Evolutionary conservation across 805 yeast species (phyloP).

Genomic region (Debaryomyces hansenii): DNA sequence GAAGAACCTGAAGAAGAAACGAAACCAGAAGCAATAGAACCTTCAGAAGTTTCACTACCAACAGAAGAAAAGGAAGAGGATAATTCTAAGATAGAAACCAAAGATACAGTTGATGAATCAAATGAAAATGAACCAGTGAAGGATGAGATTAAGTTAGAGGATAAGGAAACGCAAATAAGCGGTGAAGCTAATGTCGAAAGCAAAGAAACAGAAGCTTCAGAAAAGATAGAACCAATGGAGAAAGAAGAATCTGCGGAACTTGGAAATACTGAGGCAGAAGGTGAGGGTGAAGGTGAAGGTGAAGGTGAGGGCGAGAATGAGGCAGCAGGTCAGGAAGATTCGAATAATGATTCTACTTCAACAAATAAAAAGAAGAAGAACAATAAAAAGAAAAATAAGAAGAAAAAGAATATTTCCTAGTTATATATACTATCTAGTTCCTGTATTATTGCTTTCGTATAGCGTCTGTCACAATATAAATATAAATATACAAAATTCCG

Average conservation of each 20-base stretch:
- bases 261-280: background rate
- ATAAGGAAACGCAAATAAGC: background rate
- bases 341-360: slow-evolving; percentile 2
- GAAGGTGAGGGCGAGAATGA: slow-evolving; percentile 7
- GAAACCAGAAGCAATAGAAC: background rate
- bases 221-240: background rate
- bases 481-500: no score
- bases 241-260: background rate
- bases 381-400: slow-evolving; percentile 33
- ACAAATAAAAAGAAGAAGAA: slow-evolving; percentile 29
- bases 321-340: slow-evolving; percentile 7
- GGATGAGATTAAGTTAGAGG: background rate
- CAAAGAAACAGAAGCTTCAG: background rate
- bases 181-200: background rate
- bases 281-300: slow-evolving; percentile 1
- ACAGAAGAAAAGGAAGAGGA: no score
- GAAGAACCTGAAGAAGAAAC: slow-evolving; percentile 1
- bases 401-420: background rate
- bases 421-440: no score
- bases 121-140: background rate
- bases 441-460: slow-evolving; percentile 6
- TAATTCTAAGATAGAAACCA: background rate
- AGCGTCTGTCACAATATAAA: no score
- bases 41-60: background rate
- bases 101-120: background rate